Base-by-base conservation (phyloP, 225 moss, liverwort and hornwort genomes). In the Climacium dendroides region DNA sequence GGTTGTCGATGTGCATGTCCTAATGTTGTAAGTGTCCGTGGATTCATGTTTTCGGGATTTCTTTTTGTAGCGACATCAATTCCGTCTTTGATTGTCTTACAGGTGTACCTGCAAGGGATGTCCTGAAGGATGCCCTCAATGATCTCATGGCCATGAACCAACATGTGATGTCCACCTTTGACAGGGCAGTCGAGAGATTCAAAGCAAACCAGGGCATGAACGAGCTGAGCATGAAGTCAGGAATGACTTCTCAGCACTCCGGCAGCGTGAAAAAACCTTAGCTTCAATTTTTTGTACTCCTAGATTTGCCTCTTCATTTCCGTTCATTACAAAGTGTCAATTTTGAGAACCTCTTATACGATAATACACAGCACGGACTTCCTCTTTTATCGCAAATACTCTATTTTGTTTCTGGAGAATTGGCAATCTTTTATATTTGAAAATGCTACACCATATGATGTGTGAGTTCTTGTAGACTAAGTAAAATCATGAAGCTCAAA, bases 221-320 rank as follows among this genome's bases (percentile, higher is more conserved):
- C 54, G 96, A 97, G 78, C 86, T 97, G 86, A 97, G 97, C 78
- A 92, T 96, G 87, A 95, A 93, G 84, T 93, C 92, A 5, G 96
- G 97, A 78, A 87, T 90, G 37, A 93, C 93, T 54, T 97, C 96
- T 43, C 95, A 92, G 66, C 92, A 92, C 85, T 95, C 93, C 52
- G 89, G 83, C 81, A 87, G 88, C 82, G 90, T 94, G 10, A 94
- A 79, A 76, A 84, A 89, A 11, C 78, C 89, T 52, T 87, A 83
- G 83, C 71, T 53, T 47, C 28, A 60, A 32, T 24, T 61, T n/a
- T 37, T 47, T 58, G 17, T n/a, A 48, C 52, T 72, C 34, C 20
- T 70, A 82, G 81, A 82, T 77, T 78, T 55, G 8, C 74, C 84
- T 74, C 29, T 53, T 84, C 30, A 25, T 73, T 65, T 34, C 30